phyloP scores from a whole-genome alignment of 2,329 filamentous ascomycete genomes.

The Pseudogymnoascus sp. region DNA sequence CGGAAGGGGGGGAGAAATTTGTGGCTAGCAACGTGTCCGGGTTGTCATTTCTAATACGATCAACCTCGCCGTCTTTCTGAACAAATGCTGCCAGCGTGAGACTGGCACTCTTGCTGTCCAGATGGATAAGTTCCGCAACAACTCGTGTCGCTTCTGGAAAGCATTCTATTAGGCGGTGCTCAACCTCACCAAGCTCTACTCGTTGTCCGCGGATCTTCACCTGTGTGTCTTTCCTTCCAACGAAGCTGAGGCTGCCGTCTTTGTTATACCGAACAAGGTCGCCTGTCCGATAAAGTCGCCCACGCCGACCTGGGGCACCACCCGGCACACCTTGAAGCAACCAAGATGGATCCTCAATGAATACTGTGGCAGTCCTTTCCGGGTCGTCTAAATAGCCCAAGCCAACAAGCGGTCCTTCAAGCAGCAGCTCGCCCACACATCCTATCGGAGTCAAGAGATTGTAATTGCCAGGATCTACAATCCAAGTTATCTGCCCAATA shows the following conservation, averaged over 20 bases:
- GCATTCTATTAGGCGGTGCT: conserved; percentile 20
- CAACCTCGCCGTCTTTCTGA: neutral
- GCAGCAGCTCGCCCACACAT: conserved; percentile 13
- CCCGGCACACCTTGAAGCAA: neutral
- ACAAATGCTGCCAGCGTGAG: neutral
- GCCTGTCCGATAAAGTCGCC: conserved; percentile 52
- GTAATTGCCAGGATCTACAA: conserved; percentile 13
- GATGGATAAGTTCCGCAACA: neutral
- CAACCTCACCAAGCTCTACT: conserved; percentile 56
- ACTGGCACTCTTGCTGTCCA: neutral
- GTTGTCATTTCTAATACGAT: neutral
- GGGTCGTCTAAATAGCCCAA: conserved; percentile 15
- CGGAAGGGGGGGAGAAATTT: neutral
- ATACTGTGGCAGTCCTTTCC: conserved; percentile 12
- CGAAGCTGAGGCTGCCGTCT: conserved; percentile 51
- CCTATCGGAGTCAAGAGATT: conserved; percentile 3
- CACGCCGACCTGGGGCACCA: neutral
- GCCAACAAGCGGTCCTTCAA: conserved; percentile 13
- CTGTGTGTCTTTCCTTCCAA: conserved; percentile 56
- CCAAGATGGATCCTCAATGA: conserved; percentile 11
- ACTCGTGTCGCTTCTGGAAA: neutral
- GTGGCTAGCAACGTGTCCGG: neutral
- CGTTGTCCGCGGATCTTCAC: conserved; percentile 58
- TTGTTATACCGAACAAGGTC: conserved; percentile 53
- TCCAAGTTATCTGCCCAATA: conserved; percentile 10